Evolutionary conservation across 768 basidiomycete genomes (phyloP).

Genomic region (Antrodiella citrinella): DNA sequence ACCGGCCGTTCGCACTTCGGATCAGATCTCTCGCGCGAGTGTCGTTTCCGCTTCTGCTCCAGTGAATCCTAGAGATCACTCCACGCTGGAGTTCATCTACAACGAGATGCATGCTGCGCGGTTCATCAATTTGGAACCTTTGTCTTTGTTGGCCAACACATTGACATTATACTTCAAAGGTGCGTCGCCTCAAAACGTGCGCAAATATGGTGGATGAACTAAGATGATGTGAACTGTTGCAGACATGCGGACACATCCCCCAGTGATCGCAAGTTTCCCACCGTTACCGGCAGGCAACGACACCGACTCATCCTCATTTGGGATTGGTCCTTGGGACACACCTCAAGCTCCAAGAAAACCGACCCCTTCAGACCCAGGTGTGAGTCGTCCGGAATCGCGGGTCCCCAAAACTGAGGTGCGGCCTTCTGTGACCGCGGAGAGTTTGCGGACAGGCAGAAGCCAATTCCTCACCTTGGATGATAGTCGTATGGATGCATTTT

Average conservation of each 20-base stretch:
- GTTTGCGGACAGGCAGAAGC: neutral
- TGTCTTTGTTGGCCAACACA: conserved; percentile 50
- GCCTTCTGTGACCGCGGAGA: neutral
- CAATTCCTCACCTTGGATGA: conserved; percentile 12
- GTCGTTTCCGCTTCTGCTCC: conserved; percentile 17
- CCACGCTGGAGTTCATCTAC: conserved; percentile 56
- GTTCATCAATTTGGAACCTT: conserved; percentile 60
- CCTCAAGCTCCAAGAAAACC: no score
- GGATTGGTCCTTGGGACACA: no score
- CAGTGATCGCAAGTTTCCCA: conserved; percentile 53
- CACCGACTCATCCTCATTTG: neutral
- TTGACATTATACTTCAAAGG: conserved; percentile 58
- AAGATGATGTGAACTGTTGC: neutral
- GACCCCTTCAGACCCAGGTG: no score
- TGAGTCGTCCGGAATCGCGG: no score
- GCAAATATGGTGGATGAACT: neutral
- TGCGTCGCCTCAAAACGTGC: conserved; percentile 19
- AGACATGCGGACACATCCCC: conserved; percentile 65
- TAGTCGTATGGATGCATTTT: conserved; percentile 11
- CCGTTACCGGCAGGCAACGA: conserved; percentile 23
- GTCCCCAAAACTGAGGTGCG: neutral
- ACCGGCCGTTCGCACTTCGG: neutral
- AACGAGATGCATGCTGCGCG: conserved; percentile 57
- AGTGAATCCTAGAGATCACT: conserved; percentile 59
- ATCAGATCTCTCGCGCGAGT: neutral